phyloP scores from a whole-genome alignment of 2,329 filamentous ascomycete genomes.

The Xylaria sp. region DNA sequence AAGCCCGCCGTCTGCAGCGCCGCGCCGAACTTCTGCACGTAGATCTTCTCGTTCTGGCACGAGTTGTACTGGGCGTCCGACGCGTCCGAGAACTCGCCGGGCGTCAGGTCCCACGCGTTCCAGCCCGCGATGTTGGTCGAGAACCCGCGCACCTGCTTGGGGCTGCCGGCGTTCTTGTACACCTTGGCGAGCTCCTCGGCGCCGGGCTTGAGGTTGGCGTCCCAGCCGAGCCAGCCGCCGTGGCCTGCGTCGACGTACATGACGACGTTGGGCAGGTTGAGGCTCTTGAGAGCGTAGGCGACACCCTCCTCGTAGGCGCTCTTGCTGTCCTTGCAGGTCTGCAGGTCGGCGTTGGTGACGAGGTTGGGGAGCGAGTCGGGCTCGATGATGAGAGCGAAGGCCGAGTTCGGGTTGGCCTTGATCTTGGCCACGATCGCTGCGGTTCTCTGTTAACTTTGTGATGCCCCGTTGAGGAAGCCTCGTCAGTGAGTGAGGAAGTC shows the following conservation, averaged over 20 bases:
- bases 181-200: slow-evolving; percentile 61
- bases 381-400: slow-evolving; percentile 61
- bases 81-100: slow-evolving; percentile 49
- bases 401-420: slow-evolving; percentile 58
- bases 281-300: slow-evolving; percentile 62
- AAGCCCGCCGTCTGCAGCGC: slow-evolving; percentile 65
- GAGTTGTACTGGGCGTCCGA: slow-evolving; percentile 59
- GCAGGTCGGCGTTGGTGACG: slow-evolving; percentile 65
- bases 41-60: slow-evolving; percentile 68
- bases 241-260: slow-evolving; percentile 71
- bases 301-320: slow-evolving; percentile 62
- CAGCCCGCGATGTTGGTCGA: slow-evolving; percentile 69
- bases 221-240: slow-evolving; percentile 70
- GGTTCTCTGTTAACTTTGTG: slow-evolving; percentile 5
- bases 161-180: slow-evolving; percentile 64
- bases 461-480: background rate
- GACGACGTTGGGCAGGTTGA: slow-evolving; percentile 68
- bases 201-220: slow-evolving; percentile 63
- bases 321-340: slow-evolving; percentile 61
- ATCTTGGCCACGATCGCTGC: slow-evolving; percentile 57
- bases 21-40: slow-evolving; percentile 72
- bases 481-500: background rate
- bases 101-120: slow-evolving; percentile 58
- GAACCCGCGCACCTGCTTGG: slow-evolving; percentile 64
- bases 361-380: slow-evolving; percentile 70